Percentiles rank a stretch among this genome's conserved stretches.
Conservation (phyloP, 192 early-diverging fungal genomes). For the Mycoemilia scoparia region DNA sequence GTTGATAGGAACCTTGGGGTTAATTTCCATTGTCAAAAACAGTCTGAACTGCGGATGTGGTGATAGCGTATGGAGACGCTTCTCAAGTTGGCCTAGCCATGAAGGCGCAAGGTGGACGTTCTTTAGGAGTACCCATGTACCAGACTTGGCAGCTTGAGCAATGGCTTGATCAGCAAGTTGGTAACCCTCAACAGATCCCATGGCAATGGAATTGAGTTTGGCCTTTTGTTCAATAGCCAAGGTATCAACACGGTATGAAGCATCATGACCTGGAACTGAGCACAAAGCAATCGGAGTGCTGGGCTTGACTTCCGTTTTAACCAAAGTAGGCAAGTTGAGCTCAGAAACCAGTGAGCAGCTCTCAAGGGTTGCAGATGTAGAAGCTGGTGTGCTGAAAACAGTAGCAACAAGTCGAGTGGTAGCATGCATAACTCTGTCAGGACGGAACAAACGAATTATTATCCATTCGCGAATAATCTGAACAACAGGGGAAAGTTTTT, state of each 20-base stretch:
- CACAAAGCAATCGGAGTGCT: slow-evolving; percentile 81
- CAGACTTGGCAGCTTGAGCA: slow-evolving; percentile 54
- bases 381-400: slow-evolving; percentile 16
- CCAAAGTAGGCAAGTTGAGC: slow-evolving; percentile 49
- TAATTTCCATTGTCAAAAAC: slow-evolving; percentile 96
- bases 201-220: slow-evolving; percentile 68
- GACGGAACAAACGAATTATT: slow-evolving; percentile 66
- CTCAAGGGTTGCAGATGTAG: slow-evolving; percentile 2
- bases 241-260: slow-evolving; percentile 82
- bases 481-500: slow-evolving; percentile 7
- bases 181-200: slow-evolving; percentile 95
- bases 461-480: slow-evolving; percentile 59
- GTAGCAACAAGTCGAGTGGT: slow-evolving; percentile 48
- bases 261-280: slow-evolving; percentile 87
- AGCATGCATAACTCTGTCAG: slow-evolving; percentile 71
- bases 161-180: slow-evolving; percentile 80
- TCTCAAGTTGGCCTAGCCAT: slow-evolving; percentile 93
- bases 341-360: slow-evolving; percentile 24
- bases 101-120: slow-evolving; percentile 93
- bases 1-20: slow-evolving; percentile 88
- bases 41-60: slow-evolving; percentile 72
- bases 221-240: slow-evolving; percentile 48
- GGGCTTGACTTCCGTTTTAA: slow-evolving; percentile 46
- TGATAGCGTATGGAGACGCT: slow-evolving; percentile 74
- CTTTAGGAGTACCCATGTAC: slow-evolving; percentile 92